Base-by-base conservation (phyloP, 768 basidiomycete species). In the Rhizopogon vulgaris region DNA sequence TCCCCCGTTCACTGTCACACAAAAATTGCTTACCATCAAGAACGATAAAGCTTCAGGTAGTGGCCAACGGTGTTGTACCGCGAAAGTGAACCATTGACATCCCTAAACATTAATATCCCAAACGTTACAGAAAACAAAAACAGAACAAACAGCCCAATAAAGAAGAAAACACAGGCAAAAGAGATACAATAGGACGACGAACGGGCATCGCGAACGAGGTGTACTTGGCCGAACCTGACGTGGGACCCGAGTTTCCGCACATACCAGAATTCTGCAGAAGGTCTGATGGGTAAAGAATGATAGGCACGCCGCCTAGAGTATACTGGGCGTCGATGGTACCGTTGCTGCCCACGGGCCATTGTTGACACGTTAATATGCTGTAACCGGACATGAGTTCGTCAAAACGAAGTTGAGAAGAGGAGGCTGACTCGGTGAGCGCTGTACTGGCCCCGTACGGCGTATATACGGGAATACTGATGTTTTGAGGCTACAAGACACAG, bases 331-430 rank as follows among this genome's bases (percentile, higher is more conserved):
- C 73, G 46, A 91, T 59, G 34, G 73, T 79, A 38, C 85, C 84
- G 41, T 75, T 71, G 38, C 85, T 80, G 27, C 85, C 88, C 7
- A 87, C 80, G 17, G 75, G 79, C 74, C 79, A 84, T 64, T 87
- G 83, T 36, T 68, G 64, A 65, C 88, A 90, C 3, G 78, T 78
- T 18, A 89, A 61, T 49, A 88, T 70, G 56, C 85, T 86, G 54
- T 10, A 37, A 17, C 32, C 52, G n/a, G 47, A 25, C 48, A 28
- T 42, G 25, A 53, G 24, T 28, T 54, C 32, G 2, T 43, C 18
- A 6, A 48, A 34, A 32, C 34, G 18, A 41, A 27, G 37, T n/a
- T 38, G 38, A 36, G 48, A 51, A 36, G 48, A 51, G 9, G 28
- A 14, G 10, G 67, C 82, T 52, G 58, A 85, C 85, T 87, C 79